Base-by-base conservation (phyloP, 2,329 filamentous ascomycete species). In the Trichocomaceae sp. region DNA sequence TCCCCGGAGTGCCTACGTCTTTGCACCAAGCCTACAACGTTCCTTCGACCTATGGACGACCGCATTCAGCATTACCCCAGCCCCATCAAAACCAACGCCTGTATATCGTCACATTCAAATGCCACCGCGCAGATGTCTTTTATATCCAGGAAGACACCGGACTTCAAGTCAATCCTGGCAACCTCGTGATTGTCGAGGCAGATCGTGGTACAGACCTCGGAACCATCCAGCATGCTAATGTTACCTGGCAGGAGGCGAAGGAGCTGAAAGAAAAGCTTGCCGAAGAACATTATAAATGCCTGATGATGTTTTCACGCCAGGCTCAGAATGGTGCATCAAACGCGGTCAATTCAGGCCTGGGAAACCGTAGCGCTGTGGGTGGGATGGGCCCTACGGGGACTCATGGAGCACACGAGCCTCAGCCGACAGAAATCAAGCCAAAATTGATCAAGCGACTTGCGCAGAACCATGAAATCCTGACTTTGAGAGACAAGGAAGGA, bases 371-470 rank as follows among this genome's bases (percentile, higher is more conserved):
- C 65, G 84, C 87, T 44, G 83, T 90, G 48, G 87, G 87, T 57
- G 86, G 86, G 41, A 90, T 90, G 84, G 87, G 87, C 0, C 85
- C 86, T 44, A 83, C 86, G 49, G 85, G 78, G 58, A 83, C 87
- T 59, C 85, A 90, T 66, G 85, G 86, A 58, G 80, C 84, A 70
- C 86, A 88, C 66, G 86, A 90, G 62, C 78, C 85, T 5, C 83
- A 79, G 50, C 75, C 83, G 13, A 82, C 83, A 9, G 92, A 96
- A 63, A 81, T 96, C 55, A 95, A 95, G 68, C 92, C 93, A 0
- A 96, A 96, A 73, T 84, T 97, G 69, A 97, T 99, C 74, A 97
- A 96, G 73, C 86, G 93, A 33, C 83, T 96, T 50, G 93, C 93
- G 2, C 90, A 95, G 67, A 84, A 83, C 55, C 91, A 97, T 68